Evolutionary conservation across 2,329 filamentous ascomycete genomes (phyloP).

Genomic region (Aureobasidium sp.): DNA sequence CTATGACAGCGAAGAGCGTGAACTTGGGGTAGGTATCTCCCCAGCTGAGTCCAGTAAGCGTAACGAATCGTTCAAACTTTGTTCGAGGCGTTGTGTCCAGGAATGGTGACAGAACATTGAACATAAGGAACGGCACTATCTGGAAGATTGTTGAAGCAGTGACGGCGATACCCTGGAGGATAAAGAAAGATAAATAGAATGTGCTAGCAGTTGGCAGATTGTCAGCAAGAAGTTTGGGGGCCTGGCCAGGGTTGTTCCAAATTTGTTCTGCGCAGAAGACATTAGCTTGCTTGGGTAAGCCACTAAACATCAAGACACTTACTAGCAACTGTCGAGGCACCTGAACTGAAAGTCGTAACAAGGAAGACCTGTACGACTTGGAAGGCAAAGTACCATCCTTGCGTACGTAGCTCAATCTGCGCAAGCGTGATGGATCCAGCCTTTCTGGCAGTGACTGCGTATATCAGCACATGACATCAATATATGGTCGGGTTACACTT

Average conservation of each 20-base stretch:
- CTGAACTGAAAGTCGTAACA: conserved; percentile 28
- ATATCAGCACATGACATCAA: conserved; percentile 17
- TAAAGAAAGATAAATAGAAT: conserved; percentile 30
- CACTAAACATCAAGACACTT: neutral
- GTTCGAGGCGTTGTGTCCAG: conserved; percentile 35
- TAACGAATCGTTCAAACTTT: conserved; percentile 35
- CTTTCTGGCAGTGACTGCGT: conserved; percentile 17
- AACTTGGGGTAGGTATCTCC: conserved; percentile 36
- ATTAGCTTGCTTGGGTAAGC: neutral
- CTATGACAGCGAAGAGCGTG: conserved; percentile 24
- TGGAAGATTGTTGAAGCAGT: conserved; percentile 22
- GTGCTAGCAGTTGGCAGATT: conserved; percentile 28
- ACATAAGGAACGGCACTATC: conserved; percentile 22
- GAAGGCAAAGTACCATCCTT: conserved; percentile 30
- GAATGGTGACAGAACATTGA: conserved; percentile 22
- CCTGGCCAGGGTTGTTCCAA: conserved; percentile 21
- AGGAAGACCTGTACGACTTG: conserved; percentile 32
- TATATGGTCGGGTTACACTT: neutral
- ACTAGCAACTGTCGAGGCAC: conserved; percentile 21
- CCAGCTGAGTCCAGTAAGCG: conserved; percentile 32
- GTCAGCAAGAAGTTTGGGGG: conserved; percentile 22
- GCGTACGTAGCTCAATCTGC: conserved; percentile 30
- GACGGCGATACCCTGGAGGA: conserved; percentile 25
- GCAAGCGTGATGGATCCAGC: conserved; percentile 24
- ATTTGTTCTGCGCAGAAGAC: conserved; percentile 18